Evolutionary conservation across 129 eudicot genomes (phyloP).

Genomic region (Flaveria linearis): DNA sequence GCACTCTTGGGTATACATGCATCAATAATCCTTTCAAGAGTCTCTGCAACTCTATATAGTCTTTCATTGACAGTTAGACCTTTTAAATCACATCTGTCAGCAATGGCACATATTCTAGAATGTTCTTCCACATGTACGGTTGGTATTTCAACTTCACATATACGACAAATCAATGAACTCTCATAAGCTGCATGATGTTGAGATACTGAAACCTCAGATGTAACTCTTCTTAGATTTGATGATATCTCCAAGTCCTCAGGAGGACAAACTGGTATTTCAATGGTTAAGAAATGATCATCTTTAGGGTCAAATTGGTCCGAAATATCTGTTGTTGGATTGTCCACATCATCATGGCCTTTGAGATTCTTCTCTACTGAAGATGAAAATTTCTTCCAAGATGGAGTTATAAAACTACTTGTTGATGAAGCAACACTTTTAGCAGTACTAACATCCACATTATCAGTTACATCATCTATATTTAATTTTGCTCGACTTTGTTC

Average conservation of each 20-base stretch:
- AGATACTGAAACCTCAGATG: slow-evolving; percentile 55
- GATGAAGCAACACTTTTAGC: slow-evolving; percentile 69
- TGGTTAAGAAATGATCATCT: slow-evolving; percentile 42
- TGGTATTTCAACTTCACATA: slow-evolving; percentile 99
- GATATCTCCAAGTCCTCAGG: slow-evolving; percentile 52
- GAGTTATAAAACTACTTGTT: slow-evolving; percentile 56
- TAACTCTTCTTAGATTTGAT: slow-evolving; percentile 38
- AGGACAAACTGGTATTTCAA: slow-evolving; percentile 46
- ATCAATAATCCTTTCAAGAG: slow-evolving; percentile 81
- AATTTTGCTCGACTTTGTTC: slow-evolving; percentile 41
- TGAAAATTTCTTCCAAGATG: slow-evolving; percentile 87
- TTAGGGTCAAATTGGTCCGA: slow-evolving; percentile 41
- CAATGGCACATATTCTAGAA: slow-evolving; percentile 98
- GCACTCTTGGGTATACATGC: slow-evolving; percentile 72
- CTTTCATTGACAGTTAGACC: slow-evolving; percentile 84
- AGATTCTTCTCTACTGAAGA: slow-evolving; percentile 57
- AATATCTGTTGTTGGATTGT: slow-evolving; percentile 47
- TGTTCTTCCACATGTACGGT: slow-evolving; percentile 86
- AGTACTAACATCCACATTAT: slow-evolving; percentile 56
- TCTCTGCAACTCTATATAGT: slow-evolving; percentile 81
- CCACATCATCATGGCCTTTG: slow-evolving; percentile 48
- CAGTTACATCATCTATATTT: slow-evolving; percentile 32
- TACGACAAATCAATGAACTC: slow-evolving; percentile 83
- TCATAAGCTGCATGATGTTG: slow-evolving; percentile 59
- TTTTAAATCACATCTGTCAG: slow-evolving; percentile 94